Evolutionary conservation across 768 basidiomycete genomes (phyloP), one percentile per base, ranked within the genome.

Genomic region (Hericium erinaceus): DNA sequence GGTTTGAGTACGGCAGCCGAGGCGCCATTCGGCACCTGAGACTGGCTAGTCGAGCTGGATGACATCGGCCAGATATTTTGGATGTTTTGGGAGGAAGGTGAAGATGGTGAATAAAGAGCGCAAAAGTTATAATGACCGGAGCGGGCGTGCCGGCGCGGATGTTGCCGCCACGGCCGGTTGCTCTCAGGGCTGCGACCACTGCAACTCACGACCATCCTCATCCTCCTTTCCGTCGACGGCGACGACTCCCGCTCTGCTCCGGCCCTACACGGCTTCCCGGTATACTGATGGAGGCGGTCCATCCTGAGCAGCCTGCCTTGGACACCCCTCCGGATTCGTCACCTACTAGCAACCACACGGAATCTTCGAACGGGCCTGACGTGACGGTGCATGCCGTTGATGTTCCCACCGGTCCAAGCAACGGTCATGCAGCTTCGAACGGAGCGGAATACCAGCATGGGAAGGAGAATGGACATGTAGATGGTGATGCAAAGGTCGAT

Each of bases 1-100:
- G 78, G 82, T 65, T 84, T 80, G 37, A 95, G 73, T 20, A 95
- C 80, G n/a, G 89, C 89, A 11, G 84, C 82, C 56, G 90, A 82
- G 18, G 85, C 88, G 39, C 63, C 77, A 28, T 69, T 57, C 7
- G 90, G 90, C 26, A 87, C 62, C 15, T 44, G 15, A 18, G 20
- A 15, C 16, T 15, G 41, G 15, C 20, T 46, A 7, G n/a, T 46
- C 20, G 44, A 46, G 44, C n/a, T 46, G n/a, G 44, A 20, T 11
- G 44, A 11, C 44, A 46, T 46, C 44, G n/a, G 4, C 13, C n/a
- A 18, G 41, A 46, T 9, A 18, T n/a, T 46, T 46, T 46, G 44
- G 11, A 20, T 15, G 20, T 46, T 46, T 46, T n/a, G 44, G 3
- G 44, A 46, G 44, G 44, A n/a, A 20, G 16, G 15, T n/a, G 10